Evolutionary conservation across 192 early-diverging fungal genomes (phyloP), one percentile per base, ranked within the genome.

Genomic region (Spizellomyces sp.): DNA sequence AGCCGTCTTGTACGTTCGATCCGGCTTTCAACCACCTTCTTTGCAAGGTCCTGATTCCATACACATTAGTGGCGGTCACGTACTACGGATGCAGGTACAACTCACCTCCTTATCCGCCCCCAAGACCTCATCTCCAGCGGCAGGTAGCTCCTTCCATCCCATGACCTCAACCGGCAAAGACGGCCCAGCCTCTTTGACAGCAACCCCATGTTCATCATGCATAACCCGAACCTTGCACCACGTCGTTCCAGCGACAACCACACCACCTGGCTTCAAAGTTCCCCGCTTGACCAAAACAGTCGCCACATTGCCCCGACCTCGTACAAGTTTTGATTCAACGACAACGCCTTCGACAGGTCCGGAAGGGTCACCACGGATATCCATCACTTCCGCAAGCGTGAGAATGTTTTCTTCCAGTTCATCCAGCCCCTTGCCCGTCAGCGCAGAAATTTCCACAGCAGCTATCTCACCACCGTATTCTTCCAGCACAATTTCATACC

Each of bases 391-490:
- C 7, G 94, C 88, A 15, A 97, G 69, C 0, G 92, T 89, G 41
- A 91, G 70, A 69, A 98, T 93, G 15, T 88, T 94, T 67, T 98
- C 96, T 65, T 95, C 91, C 66, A 98, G 81, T 70, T 90, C 83
- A 56, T 94, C 94, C 44, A 98, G 81, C 12, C 95, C 95, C 48
- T 87, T 84, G 2, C 92, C 91, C 45, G 89, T 97, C 58, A 96
- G 77, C 4, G 90, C 95, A 4, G 96, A 98, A 4, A 98, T 91
- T 75, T 94, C 84, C 22, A 98, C 92, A 19, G 88, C 89, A 62
- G 92, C 94, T 22, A 94, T 88, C 44, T 98, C 96, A n/a, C 96
- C 96, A 21, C 93, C 94, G 62, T 91, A 80, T 15, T 96, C 95
- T 74, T 98, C 96, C 8, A 95, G 80, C 17, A 93, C 87, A n/a